A percentile compares a stretch with the other conserved stretches of the same genome.
Conservation (phyloP, 352 stramenopile species). For the Pythium aristosporum region DNA sequence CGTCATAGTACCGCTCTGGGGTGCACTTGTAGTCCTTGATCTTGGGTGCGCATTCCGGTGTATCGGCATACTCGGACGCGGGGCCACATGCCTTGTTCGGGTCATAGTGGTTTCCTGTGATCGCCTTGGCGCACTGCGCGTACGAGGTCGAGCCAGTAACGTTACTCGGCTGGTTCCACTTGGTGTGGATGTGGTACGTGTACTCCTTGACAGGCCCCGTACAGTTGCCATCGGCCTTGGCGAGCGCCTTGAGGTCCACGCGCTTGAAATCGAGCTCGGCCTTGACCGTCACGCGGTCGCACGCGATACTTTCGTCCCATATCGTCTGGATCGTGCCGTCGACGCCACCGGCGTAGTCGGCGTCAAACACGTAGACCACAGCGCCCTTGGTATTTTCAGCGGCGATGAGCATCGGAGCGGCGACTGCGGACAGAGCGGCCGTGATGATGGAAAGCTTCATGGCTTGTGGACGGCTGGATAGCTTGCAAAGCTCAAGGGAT, state of each 20-base stretch:
- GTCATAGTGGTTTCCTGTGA: conserved; percentile 31
- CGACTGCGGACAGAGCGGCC: background rate
- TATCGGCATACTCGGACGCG: conserved; percentile 21
- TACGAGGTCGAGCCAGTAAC: conserved; percentile 10
- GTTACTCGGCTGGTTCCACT: conserved; percentile 16
- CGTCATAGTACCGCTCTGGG: conserved; percentile 9
- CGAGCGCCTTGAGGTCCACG: conserved; percentile 18
- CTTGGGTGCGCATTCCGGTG: conserved; percentile 4
- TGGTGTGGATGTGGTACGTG: conserved; percentile 27
- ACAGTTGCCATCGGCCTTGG: conserved; percentile 27
- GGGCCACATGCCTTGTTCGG: conserved; percentile 25
- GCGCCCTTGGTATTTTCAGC: background rate
- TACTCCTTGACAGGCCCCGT: conserved; percentile 19
- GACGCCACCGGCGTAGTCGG: conserved; percentile 4
- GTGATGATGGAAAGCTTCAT: background rate
- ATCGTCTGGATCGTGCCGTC: conserved; percentile 5
- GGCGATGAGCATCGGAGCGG: background rate
- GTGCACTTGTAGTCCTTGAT: conserved; percentile 22
- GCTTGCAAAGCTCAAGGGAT: background rate
- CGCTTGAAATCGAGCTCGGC: conserved; percentile 24
- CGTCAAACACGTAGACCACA: conserved; percentile 1
- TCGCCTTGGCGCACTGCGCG: conserved; percentile 14
- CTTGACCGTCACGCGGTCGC: conserved; percentile 13
- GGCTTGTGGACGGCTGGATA: background rate
- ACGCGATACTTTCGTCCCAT: background rate